phyloP scores from a whole-genome alignment of 192 early-diverging fungal species.

The Mortierella claussenii region DNA sequence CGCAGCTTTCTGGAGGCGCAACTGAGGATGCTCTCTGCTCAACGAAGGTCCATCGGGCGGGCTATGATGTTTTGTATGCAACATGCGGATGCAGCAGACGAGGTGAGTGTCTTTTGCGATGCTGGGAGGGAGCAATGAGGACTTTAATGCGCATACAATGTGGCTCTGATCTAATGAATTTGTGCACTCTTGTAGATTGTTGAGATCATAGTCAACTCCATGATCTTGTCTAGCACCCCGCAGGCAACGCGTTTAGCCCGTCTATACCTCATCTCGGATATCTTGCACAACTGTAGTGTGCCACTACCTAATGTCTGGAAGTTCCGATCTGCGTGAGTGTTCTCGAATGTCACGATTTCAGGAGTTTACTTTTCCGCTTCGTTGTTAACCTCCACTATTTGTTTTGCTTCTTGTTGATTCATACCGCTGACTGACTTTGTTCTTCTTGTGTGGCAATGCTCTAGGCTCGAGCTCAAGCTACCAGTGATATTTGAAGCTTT shows the following conservation, averaged over 20 bases:
- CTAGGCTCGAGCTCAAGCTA: slow-evolving; percentile 27
- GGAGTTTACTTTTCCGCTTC: too few species aligned
- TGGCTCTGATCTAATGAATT: not conserved
- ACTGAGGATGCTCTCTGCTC: slow-evolving; percentile 55
- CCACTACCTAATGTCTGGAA: slow-evolving; percentile 90
- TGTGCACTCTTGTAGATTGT: slow-evolving; percentile 61
- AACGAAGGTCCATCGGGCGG: slow-evolving; percentile 70
- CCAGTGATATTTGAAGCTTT: slow-evolving; percentile 74
- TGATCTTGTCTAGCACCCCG: slow-evolving; percentile 66
- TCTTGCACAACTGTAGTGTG: slow-evolving; percentile 88
- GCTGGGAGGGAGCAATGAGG: not conserved
- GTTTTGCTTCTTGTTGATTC: not conserved
- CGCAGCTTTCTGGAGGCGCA: slow-evolving; percentile 58
- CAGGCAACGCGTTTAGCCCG: slow-evolving; percentile 74
- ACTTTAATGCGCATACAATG: too few species aligned
- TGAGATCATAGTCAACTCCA: slow-evolving; percentile 68
- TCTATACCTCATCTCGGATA: slow-evolving; percentile 88
- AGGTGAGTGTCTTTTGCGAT: slow-evolving; percentile 54
- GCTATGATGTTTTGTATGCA: slow-evolving; percentile 88
- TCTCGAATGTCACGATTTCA: too few species aligned
- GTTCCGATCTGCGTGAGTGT: slow-evolving; percentile 68
- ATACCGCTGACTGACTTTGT: not conserved
- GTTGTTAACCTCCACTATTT: not conserved
- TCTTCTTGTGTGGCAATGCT: too few species aligned
- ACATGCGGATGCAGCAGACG: slow-evolving; percentile 84